phyloP scores from a whole-genome alignment of 2,329 filamentous ascomycete genomes.

The Fusarium siculi region DNA sequence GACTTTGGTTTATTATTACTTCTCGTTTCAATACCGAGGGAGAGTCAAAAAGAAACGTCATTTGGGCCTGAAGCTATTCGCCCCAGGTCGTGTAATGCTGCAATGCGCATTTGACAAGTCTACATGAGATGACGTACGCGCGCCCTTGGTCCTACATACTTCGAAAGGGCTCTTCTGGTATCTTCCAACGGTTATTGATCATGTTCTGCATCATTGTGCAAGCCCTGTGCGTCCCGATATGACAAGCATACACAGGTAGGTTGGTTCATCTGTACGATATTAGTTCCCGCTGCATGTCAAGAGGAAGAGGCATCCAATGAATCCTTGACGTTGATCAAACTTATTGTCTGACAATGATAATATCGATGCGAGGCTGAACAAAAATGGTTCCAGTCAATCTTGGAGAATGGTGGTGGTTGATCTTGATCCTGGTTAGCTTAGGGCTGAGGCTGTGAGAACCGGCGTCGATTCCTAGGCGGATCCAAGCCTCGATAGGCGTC shows the following conservation, averaged over 20 bases:
- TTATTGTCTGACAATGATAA: neutral
- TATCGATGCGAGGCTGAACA: slow-evolving; percentile 40
- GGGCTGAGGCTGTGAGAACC: slow-evolving; percentile 38
- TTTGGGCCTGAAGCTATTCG: slow-evolving; percentile 21
- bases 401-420: neutral
- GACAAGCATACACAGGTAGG: slow-evolving; percentile 11
- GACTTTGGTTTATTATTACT: slow-evolving; percentile 14
- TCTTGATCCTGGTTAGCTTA: slow-evolving; percentile 10
- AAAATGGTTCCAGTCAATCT: neutral
- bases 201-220: neutral
- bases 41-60: neutral
- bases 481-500: slow-evolving; percentile 40
- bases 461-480: slow-evolving; percentile 4
- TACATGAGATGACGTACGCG: slow-evolving; percentile 4
- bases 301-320: slow-evolving; percentile 43
- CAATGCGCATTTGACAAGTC: neutral
- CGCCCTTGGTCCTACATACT: slow-evolving; percentile 19
- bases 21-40: neutral
- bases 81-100: neutral
- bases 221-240: slow-evolving; percentile 13
- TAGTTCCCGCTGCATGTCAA: slow-evolving; percentile 40
- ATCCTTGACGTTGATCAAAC: slow-evolving; percentile 26
- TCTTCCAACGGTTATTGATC: neutral
- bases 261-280: slow-evolving; percentile 21
- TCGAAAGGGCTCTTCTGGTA: slow-evolving; percentile 3